Evolutionary conservation across 106 monocot genomes (phyloP).

Genomic region (Dendrobium chrysotoxum): DNA sequence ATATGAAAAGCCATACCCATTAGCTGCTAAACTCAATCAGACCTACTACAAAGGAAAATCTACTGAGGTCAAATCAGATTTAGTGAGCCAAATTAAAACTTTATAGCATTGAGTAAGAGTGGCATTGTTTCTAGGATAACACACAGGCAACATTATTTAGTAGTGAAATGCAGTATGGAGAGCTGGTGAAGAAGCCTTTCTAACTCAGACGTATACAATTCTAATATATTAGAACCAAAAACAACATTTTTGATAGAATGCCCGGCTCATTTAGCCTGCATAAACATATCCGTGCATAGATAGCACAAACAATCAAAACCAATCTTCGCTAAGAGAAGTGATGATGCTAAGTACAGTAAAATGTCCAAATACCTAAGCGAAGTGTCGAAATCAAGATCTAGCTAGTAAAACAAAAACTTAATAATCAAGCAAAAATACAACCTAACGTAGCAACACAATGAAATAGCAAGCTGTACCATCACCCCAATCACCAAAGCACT

Average conservation of each 20-base stretch:
- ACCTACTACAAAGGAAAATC: background rate
- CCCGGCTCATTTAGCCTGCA: background rate
- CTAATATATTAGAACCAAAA: background rate
- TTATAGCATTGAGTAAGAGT: background rate
- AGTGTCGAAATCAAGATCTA: background rate
- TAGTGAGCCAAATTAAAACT: background rate
- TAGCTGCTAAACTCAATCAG: background rate
- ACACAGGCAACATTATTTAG: background rate
- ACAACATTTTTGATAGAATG: background rate
- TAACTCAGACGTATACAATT: background rate
- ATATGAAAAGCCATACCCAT: background rate
- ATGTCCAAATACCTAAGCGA: background rate
- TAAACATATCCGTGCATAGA: background rate
- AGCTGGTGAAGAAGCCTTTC: background rate
- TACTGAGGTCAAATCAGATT: background rate
- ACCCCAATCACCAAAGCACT: background rate
- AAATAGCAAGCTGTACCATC: background rate
- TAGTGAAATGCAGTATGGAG: background rate
- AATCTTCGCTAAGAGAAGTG: background rate
- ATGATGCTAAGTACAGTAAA: background rate
- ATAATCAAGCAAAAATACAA: background rate
- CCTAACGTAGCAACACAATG: background rate
- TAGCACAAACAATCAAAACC: background rate
- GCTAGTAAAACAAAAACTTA: background rate
- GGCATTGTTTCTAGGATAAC: background rate